Evolutionary conservation across 768 basidiomycete genomes (phyloP), one percentile per base, ranked within the genome.

Genomic region (Clavaria fumosa): DNA sequence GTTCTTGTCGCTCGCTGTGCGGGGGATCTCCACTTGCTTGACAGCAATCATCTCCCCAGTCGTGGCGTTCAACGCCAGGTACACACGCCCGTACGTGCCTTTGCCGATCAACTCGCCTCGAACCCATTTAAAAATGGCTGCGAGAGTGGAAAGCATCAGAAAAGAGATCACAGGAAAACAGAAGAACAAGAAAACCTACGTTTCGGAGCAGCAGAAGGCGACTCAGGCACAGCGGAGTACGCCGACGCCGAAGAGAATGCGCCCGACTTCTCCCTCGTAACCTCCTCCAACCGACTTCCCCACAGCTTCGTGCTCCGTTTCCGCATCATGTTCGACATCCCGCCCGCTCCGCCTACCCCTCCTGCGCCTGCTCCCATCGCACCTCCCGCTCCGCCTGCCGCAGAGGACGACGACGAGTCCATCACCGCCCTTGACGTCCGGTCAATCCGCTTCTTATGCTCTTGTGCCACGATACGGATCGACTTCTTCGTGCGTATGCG

Each of bases 21-120:
- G 74, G 1, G 95, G 93, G 41, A 91, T 72, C 55, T 97, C 95
- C 33, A 99, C 95, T 58, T 97, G 95, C 59, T 99, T 99, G 45
- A 99, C 95, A 12, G 95, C 95, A 50, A 97, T 90, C 86, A 96
- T 93, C 59, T 97, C 91, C 40, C 90, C 90, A 0, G 90, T 93
- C 3, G 86, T 90, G 22, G 85, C 88, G 53, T 97, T 97, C 41
- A 97, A 64, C 12, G 88, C 95, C 38, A 97, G 73, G 51, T 96
- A 99, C 20, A 99, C 95, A 30, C 84, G 75, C 9, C 95, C 95
- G 50, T 91, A 99, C 9, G 90, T 91, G 18, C 95, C 95, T 52
- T 85, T 88, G 22, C 95, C 95, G 44, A 99, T 96, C 24, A 97
- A 68, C 58, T 96, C 90, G 37, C 95, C 95, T 49, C 93, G 81